Percentiles rank a stretch among this genome's conserved stretches.
These are phyloP conservation scores for Xylariaceae sp. DNA, from an alignment of 2,329 filamentous ascomycete species.

Conservation along the genomic window DNA sequence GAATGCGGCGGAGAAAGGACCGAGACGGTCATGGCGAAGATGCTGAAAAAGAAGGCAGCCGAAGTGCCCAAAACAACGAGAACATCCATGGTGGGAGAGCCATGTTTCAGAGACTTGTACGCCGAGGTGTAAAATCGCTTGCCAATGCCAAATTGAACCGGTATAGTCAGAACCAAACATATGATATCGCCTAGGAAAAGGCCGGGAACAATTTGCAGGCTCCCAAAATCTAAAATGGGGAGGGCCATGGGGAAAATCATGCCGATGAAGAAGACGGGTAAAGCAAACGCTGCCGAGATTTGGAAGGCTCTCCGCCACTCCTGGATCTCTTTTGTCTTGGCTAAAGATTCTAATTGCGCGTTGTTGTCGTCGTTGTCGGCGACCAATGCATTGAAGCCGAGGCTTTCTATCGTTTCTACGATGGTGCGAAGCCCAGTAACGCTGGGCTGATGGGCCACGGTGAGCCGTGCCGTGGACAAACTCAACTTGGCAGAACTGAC, in stretches of 20 bases:
- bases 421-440: slow-evolving; percentile 75
- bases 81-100: slow-evolving; percentile 95
- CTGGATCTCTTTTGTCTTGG: slow-evolving; percentile 93
- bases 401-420: slow-evolving; percentile 76
- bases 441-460: slow-evolving; percentile 67
- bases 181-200: slow-evolving; percentile 85
- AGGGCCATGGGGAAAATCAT: slow-evolving; percentile 92
- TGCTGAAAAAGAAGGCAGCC: slow-evolving; percentile 92
- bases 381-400: slow-evolving; percentile 83
- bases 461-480: slow-evolving; percentile 68
- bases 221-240: slow-evolving; percentile 72
- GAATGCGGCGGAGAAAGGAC: slow-evolving; percentile 70
- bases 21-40: slow-evolving; percentile 81
- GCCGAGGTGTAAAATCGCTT: slow-evolving; percentile 90
- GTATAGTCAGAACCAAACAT: slow-evolving; percentile 79
- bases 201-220: slow-evolving; percentile 62
- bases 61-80: slow-evolving; percentile 91
- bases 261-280: slow-evolving; percentile 87
- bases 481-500: slow-evolving; percentile 71
- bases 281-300: slow-evolving; percentile 72
- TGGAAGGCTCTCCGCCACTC: slow-evolving; percentile 85
- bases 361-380: slow-evolving; percentile 94
- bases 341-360: slow-evolving; percentile 89
- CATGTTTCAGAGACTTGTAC: slow-evolving; percentile 88
- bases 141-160: slow-evolving; percentile 94